A percentile compares a stretch with the other conserved stretches of the same genome.
Evolutionary conservation across 257 asterid species (phyloP).

Genomic region (Euphrasia confusa): DNA sequence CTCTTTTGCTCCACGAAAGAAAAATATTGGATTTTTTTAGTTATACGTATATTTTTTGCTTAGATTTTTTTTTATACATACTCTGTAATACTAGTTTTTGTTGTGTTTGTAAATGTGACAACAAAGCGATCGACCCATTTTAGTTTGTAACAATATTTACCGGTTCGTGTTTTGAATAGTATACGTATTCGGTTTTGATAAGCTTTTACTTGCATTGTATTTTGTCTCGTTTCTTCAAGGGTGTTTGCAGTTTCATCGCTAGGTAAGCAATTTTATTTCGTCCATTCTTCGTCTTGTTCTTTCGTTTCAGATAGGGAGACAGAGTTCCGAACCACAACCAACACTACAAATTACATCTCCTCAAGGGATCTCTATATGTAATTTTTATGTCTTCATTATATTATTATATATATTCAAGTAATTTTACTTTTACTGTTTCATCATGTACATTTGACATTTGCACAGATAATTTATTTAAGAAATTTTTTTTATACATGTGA

Average conservation of each 20-base stretch:
- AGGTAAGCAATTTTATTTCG: constrained; percentile 23
- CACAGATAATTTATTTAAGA: no score
- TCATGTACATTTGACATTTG: no score
- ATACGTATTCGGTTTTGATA: no score
- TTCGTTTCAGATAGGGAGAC: not conserved
- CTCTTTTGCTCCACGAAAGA: no score
- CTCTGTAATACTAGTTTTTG: constrained; percentile 13
- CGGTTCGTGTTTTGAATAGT: not conserved
- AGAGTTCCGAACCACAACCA: not conserved
- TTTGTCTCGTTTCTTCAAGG: constrained; percentile 21
- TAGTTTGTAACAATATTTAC: constrained; percentile 27
- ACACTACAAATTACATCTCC: no score
- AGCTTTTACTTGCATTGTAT: not conserved
- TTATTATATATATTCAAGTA: no score
- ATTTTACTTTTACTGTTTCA: no score
- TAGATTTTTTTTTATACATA: not conserved
- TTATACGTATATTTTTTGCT: no score
- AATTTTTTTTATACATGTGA: no score
- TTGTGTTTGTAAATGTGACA: constrained; percentile 33
- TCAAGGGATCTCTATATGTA: no score
- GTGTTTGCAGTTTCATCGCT: constrained; percentile 25
- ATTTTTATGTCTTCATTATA: no score
- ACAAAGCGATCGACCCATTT: constrained; percentile 20
- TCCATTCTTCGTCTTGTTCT: constrained; percentile 32
- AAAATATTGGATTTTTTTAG: no score